Percentiles rank a stretch among this genome's conserved stretches.
These are phyloP conservation scores for Teunomyces aglyptinius DNA, from an alignment of 805 yeast genomes.

Conservation along the genomic window DNA sequence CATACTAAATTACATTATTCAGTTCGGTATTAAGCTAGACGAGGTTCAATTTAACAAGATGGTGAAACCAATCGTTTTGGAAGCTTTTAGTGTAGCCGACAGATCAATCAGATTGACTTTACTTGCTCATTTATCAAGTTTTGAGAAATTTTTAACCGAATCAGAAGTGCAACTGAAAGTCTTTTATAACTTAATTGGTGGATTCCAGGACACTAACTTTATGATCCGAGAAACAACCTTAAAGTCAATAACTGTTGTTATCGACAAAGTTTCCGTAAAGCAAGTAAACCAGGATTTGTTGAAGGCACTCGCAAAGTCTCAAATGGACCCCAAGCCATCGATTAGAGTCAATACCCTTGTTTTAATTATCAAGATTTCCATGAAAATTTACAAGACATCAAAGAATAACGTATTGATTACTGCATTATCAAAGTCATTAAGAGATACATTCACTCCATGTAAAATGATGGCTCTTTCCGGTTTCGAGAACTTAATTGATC, in stretches of 20 bases:
- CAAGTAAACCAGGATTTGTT: slow-evolving; percentile 85
- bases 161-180: slow-evolving; percentile 67
- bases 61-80: slow-evolving; percentile 62
- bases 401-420: slow-evolving; percentile 78
- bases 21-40: slow-evolving; percentile 27
- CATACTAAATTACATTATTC: slow-evolving; percentile 42
- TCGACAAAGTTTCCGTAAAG: slow-evolving; percentile 66
- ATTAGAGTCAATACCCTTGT: slow-evolving; percentile 76
- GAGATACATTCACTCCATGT: slow-evolving; percentile 75
- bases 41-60: slow-evolving; percentile 35
- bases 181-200: slow-evolving; percentile 67
- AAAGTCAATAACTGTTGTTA: slow-evolving; percentile 59
- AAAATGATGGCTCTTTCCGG: slow-evolving; percentile 76
- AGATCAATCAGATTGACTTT: slow-evolving; percentile 75
- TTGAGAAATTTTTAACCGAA: slow-evolving; percentile 49
- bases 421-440: slow-evolving; percentile 79
- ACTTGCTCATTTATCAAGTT: slow-evolving; percentile 58
- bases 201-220: slow-evolving; percentile 81
- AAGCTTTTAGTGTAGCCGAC: slow-evolving; percentile 65
- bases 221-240: slow-evolving; percentile 80
- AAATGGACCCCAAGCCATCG: slow-evolving; percentile 71
- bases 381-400: slow-evolving; percentile 50
- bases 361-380: slow-evolving; percentile 64
- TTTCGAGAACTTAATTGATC: slow-evolving; percentile 59
- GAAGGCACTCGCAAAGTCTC: slow-evolving; percentile 77